These are phyloP conservation scores for Phytophthora nicotianae DNA, from an alignment of 352 stramenopile genomes.

Conservation along the genomic window DNA sequence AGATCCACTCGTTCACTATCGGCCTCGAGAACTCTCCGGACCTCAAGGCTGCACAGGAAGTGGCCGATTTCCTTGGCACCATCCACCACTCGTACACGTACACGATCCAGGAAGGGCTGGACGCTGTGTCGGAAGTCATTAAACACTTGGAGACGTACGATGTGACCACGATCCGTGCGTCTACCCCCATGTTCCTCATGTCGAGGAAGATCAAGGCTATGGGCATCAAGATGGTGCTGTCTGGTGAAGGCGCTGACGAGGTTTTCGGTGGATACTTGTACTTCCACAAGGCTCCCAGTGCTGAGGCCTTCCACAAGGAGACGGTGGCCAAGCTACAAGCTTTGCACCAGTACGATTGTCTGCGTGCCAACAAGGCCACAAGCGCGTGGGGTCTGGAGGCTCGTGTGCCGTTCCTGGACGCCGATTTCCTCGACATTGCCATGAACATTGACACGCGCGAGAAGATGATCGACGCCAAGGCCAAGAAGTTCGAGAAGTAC, in stretches of 20 bases:
- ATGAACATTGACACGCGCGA: conserved; percentile 98
- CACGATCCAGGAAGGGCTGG: conserved; percentile 98
- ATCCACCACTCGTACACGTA: conserved; percentile 99
- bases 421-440: conserved; percentile 97
- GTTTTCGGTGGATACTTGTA: conserved; percentile 99
- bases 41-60: conserved; percentile 95
- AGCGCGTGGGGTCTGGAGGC: conserved; percentile 98
- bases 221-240: conserved; percentile 99
- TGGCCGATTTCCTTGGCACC: conserved; percentile 97
- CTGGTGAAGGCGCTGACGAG: conserved; percentile 98
- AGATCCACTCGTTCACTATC: conserved; percentile 99
- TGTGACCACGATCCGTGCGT: conserved; percentile 97
- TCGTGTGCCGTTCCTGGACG: conserved; percentile 98
- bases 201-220: conserved; percentile 99
- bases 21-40: conserved; percentile 96
- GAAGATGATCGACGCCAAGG: conserved; percentile 96
- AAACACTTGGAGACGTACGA: conserved; percentile 99
- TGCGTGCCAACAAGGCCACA: conserved; percentile 99
- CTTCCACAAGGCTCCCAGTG: conserved; percentile 99
- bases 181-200: conserved; percentile 99
- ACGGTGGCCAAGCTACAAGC: conserved; percentile 95
- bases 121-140: conserved; percentile 98
- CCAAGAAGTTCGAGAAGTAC: conserved; percentile 98
- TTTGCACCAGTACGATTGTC: conserved; percentile 98
- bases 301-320: conserved; percentile 91